These are phyloP conservation scores for Talaromyces wortmannii DNA, from an alignment of 495 filamentous ascomycete species.

Conservation along the genomic window DNA sequence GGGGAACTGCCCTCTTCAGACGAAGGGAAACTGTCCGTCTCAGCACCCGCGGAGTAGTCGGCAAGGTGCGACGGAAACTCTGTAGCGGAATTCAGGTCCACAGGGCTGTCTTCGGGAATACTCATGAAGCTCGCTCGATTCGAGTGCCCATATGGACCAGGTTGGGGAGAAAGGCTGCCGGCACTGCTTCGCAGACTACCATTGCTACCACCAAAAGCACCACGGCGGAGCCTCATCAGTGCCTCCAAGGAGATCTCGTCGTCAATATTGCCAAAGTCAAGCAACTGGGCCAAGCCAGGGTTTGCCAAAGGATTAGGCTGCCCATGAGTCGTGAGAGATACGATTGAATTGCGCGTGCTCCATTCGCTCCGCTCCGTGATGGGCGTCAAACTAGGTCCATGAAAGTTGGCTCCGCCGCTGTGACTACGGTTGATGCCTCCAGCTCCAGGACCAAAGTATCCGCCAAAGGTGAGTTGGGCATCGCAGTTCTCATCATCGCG, in stretches of 20 bases:
- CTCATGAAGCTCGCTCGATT: conserved; percentile 29
- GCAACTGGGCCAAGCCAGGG: conserved; percentile 66
- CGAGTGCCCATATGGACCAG: conserved; percentile 13
- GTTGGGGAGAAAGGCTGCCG: conserved; percentile 47
- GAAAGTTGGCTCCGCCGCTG: conserved; percentile 63
- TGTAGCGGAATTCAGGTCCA: conserved; percentile 3
- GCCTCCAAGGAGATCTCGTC: conserved; percentile 67
- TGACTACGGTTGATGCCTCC: conserved; percentile 57
- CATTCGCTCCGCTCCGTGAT: conserved; percentile 97
- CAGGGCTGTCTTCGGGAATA: conserved; percentile 29
- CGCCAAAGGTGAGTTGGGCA: conserved; percentile 64
- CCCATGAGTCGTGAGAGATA: conserved; percentile 59
- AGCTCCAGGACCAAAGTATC: conserved; percentile 77
- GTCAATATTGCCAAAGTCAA: conserved; percentile 58
- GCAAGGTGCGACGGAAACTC: conserved; percentile 10
- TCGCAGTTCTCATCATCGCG: conserved; percentile 33
- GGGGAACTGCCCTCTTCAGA: conserved; percentile 1
- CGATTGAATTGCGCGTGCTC: conserved; percentile 86
- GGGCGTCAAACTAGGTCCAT: conserved; percentile 88
- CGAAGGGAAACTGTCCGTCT: conserved; percentile 28
- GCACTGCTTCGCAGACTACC: conserved; percentile 61
- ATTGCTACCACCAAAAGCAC: conserved; percentile 77
- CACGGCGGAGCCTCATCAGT: conserved; percentile 63
- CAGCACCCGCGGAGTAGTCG: conserved; percentile 17
- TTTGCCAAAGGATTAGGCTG: conserved; percentile 39